A percentile compares a stretch with the other conserved stretches of the same genome.
Conservation (phyloP, 1,284 basidiomycete genomes). For the Laetiporus sulphureus region DNA sequence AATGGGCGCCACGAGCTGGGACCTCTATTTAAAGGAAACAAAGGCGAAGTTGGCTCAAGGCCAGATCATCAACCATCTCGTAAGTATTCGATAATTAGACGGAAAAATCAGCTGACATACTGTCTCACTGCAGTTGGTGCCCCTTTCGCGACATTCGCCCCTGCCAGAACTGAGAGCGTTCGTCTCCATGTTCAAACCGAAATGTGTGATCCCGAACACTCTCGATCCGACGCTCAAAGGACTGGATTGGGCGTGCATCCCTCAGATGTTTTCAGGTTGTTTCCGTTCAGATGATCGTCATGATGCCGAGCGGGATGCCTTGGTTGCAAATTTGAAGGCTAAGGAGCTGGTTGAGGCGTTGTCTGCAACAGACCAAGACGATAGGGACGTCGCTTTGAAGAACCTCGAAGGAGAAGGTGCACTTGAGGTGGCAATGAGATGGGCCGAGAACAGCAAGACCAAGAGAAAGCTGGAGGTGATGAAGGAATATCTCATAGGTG, state of each 20-base stretch:
- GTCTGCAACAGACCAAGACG: conserved; percentile 18
- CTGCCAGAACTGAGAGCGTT: conserved; percentile 79
- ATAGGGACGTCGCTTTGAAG: conserved; percentile 42
- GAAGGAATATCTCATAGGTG: conserved; percentile 33
- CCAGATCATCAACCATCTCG: conserved; percentile 49
- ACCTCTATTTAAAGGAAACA: conserved; percentile 46
- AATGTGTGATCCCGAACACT: conserved; percentile 72
- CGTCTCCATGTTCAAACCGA: conserved; percentile 74
- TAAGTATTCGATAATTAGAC: conserved; percentile 27
- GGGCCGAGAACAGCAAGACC: conserved; percentile 45
- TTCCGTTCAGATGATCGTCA: conserved; percentile 29
- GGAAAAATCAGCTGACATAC: background rate
- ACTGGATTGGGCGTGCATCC: conserved; percentile 66
- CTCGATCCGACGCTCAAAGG: conserved; percentile 54
- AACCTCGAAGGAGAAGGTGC: conserved; percentile 55
- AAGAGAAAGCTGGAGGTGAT: conserved; percentile 38
- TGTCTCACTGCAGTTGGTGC: conserved; percentile 57
- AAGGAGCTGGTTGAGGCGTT: conserved; percentile 1
- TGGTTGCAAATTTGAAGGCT: conserved; percentile 16
- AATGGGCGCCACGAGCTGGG: conserved; percentile 59
- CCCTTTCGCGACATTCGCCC: conserved; percentile 79
- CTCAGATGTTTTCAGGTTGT: conserved; percentile 56
- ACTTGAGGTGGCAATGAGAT: conserved; percentile 36
- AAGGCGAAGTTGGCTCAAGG: conserved; percentile 36
- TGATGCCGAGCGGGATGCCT: conserved; percentile 11